Percentiles rank a stretch among this genome's conserved stretches.
Evolutionary conservation across 306 rosid species (phyloP).

Genomic region (Betula pendula): DNA sequence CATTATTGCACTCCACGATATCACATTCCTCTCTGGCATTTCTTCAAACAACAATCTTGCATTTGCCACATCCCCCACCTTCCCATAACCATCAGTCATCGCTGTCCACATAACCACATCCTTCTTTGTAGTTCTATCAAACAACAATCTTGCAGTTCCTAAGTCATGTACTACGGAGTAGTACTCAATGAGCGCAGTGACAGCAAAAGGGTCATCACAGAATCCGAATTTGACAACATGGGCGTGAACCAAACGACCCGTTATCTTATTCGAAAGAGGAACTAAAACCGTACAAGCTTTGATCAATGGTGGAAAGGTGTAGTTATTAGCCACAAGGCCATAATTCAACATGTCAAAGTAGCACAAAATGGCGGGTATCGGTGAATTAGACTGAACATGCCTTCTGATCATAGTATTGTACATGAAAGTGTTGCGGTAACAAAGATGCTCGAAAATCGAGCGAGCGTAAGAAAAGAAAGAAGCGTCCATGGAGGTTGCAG

Average conservation of each 20-base stretch:
- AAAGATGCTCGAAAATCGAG: slow-evolving; percentile 49
- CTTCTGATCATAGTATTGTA: slow-evolving; percentile 76
- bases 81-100: slow-evolving; percentile 80
- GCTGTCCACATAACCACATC: slow-evolving; percentile 89
- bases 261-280: slow-evolving; percentile 3
- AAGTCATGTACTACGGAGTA: slow-evolving; percentile 41
- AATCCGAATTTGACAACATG: slow-evolving; percentile 59
- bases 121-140: slow-evolving; percentile 42
- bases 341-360: slow-evolving; percentile 54
- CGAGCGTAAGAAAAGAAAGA: slow-evolving; percentile 55
- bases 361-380: slow-evolving; percentile 43
- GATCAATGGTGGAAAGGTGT: slow-evolving; percentile 72
- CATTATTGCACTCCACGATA: slow-evolving; percentile 65
- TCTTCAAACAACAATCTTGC: slow-evolving; percentile 70
- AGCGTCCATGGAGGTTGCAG: slow-evolving; percentile 42
- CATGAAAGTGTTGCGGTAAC: slow-evolving; percentile 61
- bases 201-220: slow-evolving; percentile 55
- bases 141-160: slow-evolving; percentile 46
- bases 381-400: slow-evolving; percentile 35
- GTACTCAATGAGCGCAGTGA: slow-evolving; percentile 54
- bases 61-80: slow-evolving; percentile 51
- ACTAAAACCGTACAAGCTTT: slow-evolving; percentile 55
- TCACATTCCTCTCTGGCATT: slow-evolving; percentile 66
- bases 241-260: slow-evolving; percentile 61
- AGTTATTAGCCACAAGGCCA: slow-evolving; percentile 63